These are phyloP conservation scores for Rhizopus microsporus DNA, from an alignment of 371 early-diverging fungal species.

Conservation along the genomic window DNA sequence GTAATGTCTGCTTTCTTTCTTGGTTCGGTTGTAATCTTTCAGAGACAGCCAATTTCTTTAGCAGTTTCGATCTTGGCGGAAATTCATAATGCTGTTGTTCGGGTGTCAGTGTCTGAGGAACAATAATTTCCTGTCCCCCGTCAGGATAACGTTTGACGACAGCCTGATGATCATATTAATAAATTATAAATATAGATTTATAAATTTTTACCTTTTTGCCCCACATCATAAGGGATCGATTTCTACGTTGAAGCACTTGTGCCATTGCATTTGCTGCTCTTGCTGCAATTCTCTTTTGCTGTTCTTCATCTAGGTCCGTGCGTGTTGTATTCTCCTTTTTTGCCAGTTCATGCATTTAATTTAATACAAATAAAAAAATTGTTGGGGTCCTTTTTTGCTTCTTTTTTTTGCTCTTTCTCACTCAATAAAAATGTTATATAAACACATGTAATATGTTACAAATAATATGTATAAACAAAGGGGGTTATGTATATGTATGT, in stretches of 20 bases:
- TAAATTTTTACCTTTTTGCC: conserved; percentile 33
- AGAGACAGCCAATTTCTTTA: conserved; percentile 41
- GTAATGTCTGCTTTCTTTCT: conserved; percentile 14
- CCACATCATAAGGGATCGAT: conserved; percentile 38
- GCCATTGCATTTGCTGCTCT: conserved; percentile 44
- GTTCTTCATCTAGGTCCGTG: conserved; percentile 43
- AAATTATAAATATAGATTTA: neutral
- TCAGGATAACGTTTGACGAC: conserved; percentile 41
- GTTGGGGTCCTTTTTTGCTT: conserved; percentile 5
- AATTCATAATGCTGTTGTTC: conserved; percentile 53
- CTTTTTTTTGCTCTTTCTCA: conserved; percentile 5
- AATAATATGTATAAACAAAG: neutral
- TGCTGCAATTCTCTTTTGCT: conserved; percentile 36
- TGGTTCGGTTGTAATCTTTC: neutral
- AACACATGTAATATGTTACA: conserved; percentile 2
- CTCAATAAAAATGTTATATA: neutral
- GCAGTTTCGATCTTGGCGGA: conserved; percentile 45
- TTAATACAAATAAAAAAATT: conserved; percentile 5
- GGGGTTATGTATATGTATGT: neutral
- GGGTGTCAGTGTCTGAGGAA: conserved; percentile 47
- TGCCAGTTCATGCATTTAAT: conserved; percentile 31
- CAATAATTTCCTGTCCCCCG: conserved; percentile 47
- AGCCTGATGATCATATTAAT: conserved; percentile 23
- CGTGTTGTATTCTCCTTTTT: conserved; percentile 36
- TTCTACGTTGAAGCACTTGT: conserved; percentile 37